Evolutionary conservation across 1,284 basidiomycete species (phyloP), one percentile per base, ranked within the genome.

Genomic region (Golubevia pallescens): DNA sequence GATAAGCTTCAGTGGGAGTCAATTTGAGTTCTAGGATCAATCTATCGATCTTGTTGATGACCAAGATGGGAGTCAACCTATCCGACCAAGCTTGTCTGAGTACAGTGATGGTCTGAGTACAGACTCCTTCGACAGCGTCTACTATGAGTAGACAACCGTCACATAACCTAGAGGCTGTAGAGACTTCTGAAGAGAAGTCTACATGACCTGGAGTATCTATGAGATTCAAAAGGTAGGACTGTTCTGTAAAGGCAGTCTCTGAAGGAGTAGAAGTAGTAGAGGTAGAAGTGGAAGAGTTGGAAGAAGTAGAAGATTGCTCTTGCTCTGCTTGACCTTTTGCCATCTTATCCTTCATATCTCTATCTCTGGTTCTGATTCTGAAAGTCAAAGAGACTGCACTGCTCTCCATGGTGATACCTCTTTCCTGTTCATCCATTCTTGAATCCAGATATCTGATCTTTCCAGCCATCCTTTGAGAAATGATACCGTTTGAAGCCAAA

Each of bases 191-290:
- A 0, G 95, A 96, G 76, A 99, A 99, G 87, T 99, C 97, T 54
- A 99, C 95, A 87, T 99, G 97, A 1, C 97, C 97, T 2, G 97
- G 97, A 0, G 97, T 99, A 86, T 99, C 97, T 77, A 99, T 96
- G 88, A 99, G 92, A 85, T 98, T 98, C 74, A 95, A 89, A 63
- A 91, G 89, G 86, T 92, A 95, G 34, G 34, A 38, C 34, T 38
- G 34, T 38, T 38, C 34, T 38, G 34, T 38, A 10, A 38, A 38
- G 34, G 34, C 61, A 32, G 61, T n/a, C 14, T 28, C 55, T 6
- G 13, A 16, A 62, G 55, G 23, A 19, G n/a, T 3, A 61, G 32
- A 4, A n/a, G 19, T 21, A 19, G 19, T 60, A n/a, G n/a, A n/a
- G n/a, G n/a, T n/a, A n/a, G n/a, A n/a, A n/a, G n/a, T n/a, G n/a